A percentile compares a stretch with the other conserved stretches of the same genome.
These are phyloP conservation scores for Trichoderma sp. DNA, from an alignment of 2,329 filamentous ascomycete genomes.

Conservation along the genomic window DNA sequence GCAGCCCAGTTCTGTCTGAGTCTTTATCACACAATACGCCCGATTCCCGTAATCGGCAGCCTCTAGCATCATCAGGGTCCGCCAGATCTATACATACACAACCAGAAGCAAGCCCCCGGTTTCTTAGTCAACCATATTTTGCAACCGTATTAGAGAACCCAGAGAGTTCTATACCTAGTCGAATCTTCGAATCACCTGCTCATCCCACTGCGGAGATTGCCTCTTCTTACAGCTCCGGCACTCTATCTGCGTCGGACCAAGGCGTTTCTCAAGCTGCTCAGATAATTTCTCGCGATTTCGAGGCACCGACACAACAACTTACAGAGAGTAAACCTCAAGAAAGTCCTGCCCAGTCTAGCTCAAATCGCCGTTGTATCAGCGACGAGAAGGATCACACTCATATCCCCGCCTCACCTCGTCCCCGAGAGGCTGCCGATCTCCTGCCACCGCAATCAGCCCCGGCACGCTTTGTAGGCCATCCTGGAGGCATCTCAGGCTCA, in stretches of 20 bases:
- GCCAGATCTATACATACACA: neutral
- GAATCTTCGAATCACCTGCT: constrained; percentile 6
- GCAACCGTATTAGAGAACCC: neutral
- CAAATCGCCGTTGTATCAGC: neutral
- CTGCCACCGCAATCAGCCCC: neutral
- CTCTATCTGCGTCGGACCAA: neutral
- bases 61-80: neutral
- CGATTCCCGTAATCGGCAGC: neutral
- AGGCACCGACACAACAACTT: constrained; percentile 21
- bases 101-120: neutral
- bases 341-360: neutral
- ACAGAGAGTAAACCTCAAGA: constrained; percentile 22
- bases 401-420: neutral
- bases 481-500: neutral
- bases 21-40: neutral
- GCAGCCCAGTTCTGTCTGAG: neutral
- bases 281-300: constrained; percentile 23
- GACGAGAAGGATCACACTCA: neutral
- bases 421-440: neutral
- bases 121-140: constrained; percentile 17
- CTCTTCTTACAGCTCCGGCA: neutral
- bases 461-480: neutral
- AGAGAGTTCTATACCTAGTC: constrained; percentile 12
- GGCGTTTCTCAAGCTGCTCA: constrained; percentile 33
- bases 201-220: neutral